Evolutionary conservation across 129 eudicot genomes (phyloP), one percentile per base, ranked within the genome.

Genomic region (Erigeron canadensis): DNA sequence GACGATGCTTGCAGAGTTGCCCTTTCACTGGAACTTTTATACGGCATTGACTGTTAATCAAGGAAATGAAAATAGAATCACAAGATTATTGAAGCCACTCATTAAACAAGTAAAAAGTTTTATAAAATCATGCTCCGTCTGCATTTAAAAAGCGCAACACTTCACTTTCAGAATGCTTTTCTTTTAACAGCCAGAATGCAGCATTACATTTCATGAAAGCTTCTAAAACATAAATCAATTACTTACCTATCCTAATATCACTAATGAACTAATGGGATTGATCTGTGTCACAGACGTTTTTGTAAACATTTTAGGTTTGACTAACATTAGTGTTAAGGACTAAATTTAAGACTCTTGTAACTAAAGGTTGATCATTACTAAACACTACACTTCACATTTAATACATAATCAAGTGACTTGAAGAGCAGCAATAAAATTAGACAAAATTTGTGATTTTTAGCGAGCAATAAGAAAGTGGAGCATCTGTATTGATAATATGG

Each of bases 21-120:
- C 79, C 79, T 75, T 75, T 75, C 66, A 75, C 73, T 6, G 73
- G 79, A 65, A 23, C 66, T 55, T 44, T 65, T 65, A 75, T 53
- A 43, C 73, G 79, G 23, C 51, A 18, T 55, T 44, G 55, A 66
- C 79, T 75, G 73, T 41, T 54, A 53, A 19, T 12, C 4, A 64
- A 43, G 40, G 42, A 51, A 55, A 54, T 53, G 21, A 34, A 73
- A 54, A 67, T 21, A 75, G 18, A 37, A 48, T 39, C 46, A 50
- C 7, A 8, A 46, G 78, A 64, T 74, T 42, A 28, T 39, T 47
- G 8, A 10, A 59, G 22, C 45, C 68, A 59, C 22, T 44, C 1
- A 63, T 63, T 37, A n/a, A 74, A 63, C 11, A 38, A 37, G 13
- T 62, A 62, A 38, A 15, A 57, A 47, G n/a, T 58, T 10, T 54